Evolutionary conservation across 331 rosid genomes (phyloP).

Genomic region (Dryas integrifolia): DNA sequence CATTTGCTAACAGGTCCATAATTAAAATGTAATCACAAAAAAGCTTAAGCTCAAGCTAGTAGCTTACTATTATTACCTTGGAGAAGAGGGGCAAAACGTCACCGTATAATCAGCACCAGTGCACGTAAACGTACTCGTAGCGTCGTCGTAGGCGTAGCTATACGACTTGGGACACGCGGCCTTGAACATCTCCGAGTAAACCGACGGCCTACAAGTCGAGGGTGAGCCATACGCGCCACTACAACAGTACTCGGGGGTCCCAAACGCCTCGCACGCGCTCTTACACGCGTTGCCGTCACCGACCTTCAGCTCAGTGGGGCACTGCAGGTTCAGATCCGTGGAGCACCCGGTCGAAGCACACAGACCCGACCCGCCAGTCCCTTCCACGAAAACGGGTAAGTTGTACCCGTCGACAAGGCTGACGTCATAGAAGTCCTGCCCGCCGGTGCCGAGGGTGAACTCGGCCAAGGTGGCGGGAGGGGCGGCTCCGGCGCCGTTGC

Average conservation of each 20-base stretch:
- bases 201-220: conserved; percentile 64
- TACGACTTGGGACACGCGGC: conserved; percentile 84
- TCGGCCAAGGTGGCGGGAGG: conserved; percentile 87
- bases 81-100: conserved; percentile 90
- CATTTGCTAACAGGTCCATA: too few relatives aligned
- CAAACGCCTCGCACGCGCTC: conserved; percentile 97
- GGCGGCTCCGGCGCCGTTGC: conserved; percentile 89
- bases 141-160: conserved; percentile 95
- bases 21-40: too few relatives aligned
- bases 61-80: conserved; percentile 48
- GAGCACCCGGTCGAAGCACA: conserved; percentile 79
- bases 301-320: conserved; percentile 74
- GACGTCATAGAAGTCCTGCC: conserved; percentile 88
- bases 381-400: conserved; percentile 73
- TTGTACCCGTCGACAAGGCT: conserved; percentile 97
- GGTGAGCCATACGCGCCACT: conserved; percentile 91
- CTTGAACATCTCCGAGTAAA: conserved; percentile 87
- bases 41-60: neutral
- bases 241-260: conserved; percentile 82
- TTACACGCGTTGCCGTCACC: conserved; percentile 76
- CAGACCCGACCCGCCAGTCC: conserved; percentile 69
- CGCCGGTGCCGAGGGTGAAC: conserved; percentile 85
- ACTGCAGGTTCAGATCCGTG: conserved; percentile 69
- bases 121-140: conserved; percentile 87
- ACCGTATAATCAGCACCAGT: conserved; percentile 85